phyloP scores from a whole-genome alignment of 1,284 basidiomycete species.

The Apiotrichum akiyoshidainum region DNA sequence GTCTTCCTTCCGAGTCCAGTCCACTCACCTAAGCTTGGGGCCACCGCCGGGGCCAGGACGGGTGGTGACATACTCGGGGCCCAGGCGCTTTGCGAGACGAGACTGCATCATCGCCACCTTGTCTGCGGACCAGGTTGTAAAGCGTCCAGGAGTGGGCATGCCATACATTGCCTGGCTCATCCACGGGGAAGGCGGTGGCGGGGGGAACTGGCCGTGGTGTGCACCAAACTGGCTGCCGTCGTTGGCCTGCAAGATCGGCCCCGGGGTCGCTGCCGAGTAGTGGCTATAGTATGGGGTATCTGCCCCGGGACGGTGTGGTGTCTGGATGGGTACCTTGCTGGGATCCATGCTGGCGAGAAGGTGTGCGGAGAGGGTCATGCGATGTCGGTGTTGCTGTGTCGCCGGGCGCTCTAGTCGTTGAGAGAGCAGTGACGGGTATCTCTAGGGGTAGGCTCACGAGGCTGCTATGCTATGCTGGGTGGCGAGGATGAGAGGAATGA shows the following conservation, averaged over 20 bases:
- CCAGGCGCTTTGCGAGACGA: constrained; percentile 80
- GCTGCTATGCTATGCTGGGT: neutral
- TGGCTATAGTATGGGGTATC: neutral
- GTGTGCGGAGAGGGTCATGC: constrained; percentile 37
- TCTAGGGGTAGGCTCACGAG: neutral
- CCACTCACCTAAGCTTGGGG: constrained; percentile 61
- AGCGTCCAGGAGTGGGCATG: constrained; percentile 9
- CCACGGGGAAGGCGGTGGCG: constrained; percentile 1
- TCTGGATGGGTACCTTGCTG: constrained; percentile 12
- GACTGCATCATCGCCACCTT: constrained; percentile 72
- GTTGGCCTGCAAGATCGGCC: neutral
- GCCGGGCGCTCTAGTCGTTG: neutral
- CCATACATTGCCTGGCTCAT: constrained; percentile 2
- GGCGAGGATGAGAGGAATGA: neutral
- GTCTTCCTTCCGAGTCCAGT: neutral
- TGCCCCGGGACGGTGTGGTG: constrained; percentile 8
- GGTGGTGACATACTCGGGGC: constrained; percentile 87
- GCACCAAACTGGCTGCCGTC: constrained; percentile 14
- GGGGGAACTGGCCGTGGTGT: constrained; percentile 11
- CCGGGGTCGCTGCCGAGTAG: neutral
- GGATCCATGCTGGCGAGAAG: constrained; percentile 35
- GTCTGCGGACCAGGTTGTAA: constrained; percentile 53
- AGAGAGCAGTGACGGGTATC: neutral
- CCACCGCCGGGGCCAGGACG: constrained; percentile 82
- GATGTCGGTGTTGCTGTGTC: neutral